These are phyloP conservation scores for Physcomitrium patens DNA, from an alignment of 225 moss, liverwort and hornwort genomes.

Conservation along the genomic window DNA sequence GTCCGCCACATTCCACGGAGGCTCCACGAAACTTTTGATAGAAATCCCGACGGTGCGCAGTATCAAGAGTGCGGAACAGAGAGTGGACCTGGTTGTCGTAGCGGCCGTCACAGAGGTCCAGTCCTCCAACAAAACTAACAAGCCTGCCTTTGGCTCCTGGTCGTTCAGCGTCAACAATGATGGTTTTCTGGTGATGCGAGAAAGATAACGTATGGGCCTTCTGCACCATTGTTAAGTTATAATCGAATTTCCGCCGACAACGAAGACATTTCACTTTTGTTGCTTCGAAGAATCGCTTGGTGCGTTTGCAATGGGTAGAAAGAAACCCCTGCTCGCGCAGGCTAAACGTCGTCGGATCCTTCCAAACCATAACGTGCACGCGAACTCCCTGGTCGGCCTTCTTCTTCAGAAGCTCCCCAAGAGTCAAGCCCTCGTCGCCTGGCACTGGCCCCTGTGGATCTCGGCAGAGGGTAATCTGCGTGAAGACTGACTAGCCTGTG, in stretches of 20 bases:
- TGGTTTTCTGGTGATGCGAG: conserved; percentile 82
- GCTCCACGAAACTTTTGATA: conserved; percentile 22
- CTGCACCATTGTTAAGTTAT: conserved; percentile 41
- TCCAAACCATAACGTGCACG: conserved; percentile 91
- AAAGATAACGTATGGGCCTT: too few species aligned
- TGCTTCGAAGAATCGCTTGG: conserved; percentile 48
- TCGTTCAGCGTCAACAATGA: conserved; percentile 72
- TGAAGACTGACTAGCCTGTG: conserved; percentile 93
- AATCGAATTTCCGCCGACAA: too few species aligned
- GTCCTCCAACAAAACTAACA: conserved; percentile 73
- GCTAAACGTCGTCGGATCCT: conserved; percentile 73
- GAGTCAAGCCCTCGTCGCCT: conserved; percentile 62
- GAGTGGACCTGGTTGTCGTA: conserved; percentile 71
- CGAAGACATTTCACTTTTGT: conserved; percentile 40
- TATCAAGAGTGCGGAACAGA: conserved; percentile 61
- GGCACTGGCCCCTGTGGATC: conserved; percentile 68
- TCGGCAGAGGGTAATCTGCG: conserved; percentile 72
- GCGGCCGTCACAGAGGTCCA: conserved; percentile 83
- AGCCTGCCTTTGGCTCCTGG: conserved; percentile 61
- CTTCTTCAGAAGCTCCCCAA: conserved; percentile 83
- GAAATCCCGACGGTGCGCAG: conserved; percentile 73
- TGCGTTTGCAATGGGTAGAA: conserved; percentile 87
- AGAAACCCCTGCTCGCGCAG: conserved; percentile 68
- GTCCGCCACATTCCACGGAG: conserved; percentile 45
- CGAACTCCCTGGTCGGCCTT: conserved; percentile 69